Base-by-base conservation (phyloP, 441 rosid genomes). In the Corymbia calophylla region DNA sequence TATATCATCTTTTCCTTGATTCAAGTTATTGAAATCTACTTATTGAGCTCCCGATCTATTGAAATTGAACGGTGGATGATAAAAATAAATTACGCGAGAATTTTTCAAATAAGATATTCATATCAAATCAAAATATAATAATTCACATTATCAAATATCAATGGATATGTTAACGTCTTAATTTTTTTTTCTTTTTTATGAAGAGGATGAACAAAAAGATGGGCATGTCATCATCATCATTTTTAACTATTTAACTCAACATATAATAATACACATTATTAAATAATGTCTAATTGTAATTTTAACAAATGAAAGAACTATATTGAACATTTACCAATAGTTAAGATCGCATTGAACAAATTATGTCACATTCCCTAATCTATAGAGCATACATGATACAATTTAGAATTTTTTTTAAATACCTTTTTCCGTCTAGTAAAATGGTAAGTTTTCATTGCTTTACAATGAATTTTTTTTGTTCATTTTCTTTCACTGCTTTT, bases 301-400 rank as follows among this genome's bases (percentile, higher is more conserved):
- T 73, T 7, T 0, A 73, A 5, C 5, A 12, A 39, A 73, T 39
- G 29, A 11, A 21, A 73, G 7, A 1, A 39, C 6, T 21, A 73
- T 0, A 21, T 73, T 21, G 3, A 11, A 21, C 27, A 21, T 73
- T 23, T 13, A 39, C 0, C 29, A 73, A 73, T 39, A n/a, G 16
- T 16, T 2, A 66, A 12, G 1, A 39, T 3, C 0, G 39, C 21
- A 73, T 0, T 10, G 0, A 39, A 21, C 1, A 5, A 39, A 73
- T 73, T 7, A 18, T 39, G 16, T 39, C 15, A 19, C 12, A 19
- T 73, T 35, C 0, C 48, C 15, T 21, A 10, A 35, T 7, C 39
- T 35, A 39, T 73, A 39, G 7, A 73, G 23, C 9, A 10, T 10
- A 70, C 10, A 16, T 19, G 29, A 6, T 35, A 35, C 15, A 0